Conservation (phyloP, 2,329 filamentous ascomycete species). For the Aureobasidium uvarum region DNA sequence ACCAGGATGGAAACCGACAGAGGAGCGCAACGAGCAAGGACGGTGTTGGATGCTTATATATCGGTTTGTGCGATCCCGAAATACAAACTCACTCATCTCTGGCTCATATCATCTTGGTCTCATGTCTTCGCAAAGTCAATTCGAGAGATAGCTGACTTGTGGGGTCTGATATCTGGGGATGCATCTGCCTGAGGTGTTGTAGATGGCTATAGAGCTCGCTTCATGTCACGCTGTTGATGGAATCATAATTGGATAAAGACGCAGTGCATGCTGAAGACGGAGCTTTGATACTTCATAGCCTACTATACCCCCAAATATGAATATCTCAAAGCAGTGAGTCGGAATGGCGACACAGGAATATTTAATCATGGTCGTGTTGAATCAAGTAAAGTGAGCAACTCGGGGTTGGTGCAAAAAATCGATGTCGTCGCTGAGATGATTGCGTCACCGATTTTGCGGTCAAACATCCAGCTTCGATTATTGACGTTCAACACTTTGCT, state of each 20-base stretch:
- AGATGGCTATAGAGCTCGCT: neutral
- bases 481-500: neutral
- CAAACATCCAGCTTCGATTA: constrained; percentile 2
- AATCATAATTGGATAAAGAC: neutral
- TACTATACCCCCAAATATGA: neutral
- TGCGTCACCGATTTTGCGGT: constrained; percentile 9
- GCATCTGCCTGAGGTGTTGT: neutral
- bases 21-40: neutral
- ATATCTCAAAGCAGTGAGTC: no score
- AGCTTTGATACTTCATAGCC: neutral
- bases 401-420: neutral
- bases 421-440: neutral
- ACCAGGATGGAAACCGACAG: neutral
- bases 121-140: neutral
- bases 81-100: neutral
- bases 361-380: neutral
- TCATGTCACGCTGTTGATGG: neutral
- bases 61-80: no score
- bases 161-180: neutral
- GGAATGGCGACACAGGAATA: neutral
- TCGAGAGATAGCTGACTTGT: neutral
- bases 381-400: no score
- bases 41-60: neutral
- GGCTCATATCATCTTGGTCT: neutral
- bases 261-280: neutral